Evolutionary conservation across 139 green algal species (phyloP), one percentile per base, ranked within the genome.

Genomic region (Yamagishiella unicocca): DNA sequence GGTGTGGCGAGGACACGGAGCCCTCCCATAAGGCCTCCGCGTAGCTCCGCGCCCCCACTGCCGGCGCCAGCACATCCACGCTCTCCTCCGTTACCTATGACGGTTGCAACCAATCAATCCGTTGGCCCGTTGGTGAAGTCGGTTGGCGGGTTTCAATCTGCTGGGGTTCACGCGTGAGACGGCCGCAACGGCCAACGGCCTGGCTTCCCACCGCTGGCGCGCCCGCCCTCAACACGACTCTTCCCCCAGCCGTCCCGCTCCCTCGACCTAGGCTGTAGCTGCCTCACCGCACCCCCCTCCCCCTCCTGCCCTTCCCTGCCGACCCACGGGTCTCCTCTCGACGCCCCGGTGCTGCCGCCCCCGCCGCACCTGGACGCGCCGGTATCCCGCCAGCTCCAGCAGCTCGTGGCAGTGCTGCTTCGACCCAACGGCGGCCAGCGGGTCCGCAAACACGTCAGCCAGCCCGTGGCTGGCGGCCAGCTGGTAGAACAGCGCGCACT

Each of bases 21-120:
- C 53, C 55, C 29, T 54, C 53, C 76, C 76, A 83, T 35, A 72
- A 55, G 7, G 53, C 76, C 54, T 83, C 53, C 53, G 76, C 76
- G 54, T 83, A 38, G 14, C 2, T 12, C 21, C 53, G 35, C 10
- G 76, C 76, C 53, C 53, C 54, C 9, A 22, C 53, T 6, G 50
- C 75, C 4, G 50, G 50, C 2, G 21, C 50, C 50, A 22, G 19
- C 50, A 33, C 3, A 14, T 50, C 33, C 31, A 68, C 1, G 1
- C 10, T 8, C 75, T 67, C 50, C 75, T 70, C 75, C 46, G 46
- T 37, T 31, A 82, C 75, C 75, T 82, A 33, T 58, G 50, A 17
- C 50, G 17, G 14, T 58, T 17, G 50, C 14, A 58, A 25, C 14
- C 50, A 58, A 58, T 17, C 50, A 12, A 58, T 25, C 12, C 50